These are phyloP conservation scores for Boletus bicolor DNA, from an alignment of 768 basidiomycete species.

Conservation along the genomic window DNA sequence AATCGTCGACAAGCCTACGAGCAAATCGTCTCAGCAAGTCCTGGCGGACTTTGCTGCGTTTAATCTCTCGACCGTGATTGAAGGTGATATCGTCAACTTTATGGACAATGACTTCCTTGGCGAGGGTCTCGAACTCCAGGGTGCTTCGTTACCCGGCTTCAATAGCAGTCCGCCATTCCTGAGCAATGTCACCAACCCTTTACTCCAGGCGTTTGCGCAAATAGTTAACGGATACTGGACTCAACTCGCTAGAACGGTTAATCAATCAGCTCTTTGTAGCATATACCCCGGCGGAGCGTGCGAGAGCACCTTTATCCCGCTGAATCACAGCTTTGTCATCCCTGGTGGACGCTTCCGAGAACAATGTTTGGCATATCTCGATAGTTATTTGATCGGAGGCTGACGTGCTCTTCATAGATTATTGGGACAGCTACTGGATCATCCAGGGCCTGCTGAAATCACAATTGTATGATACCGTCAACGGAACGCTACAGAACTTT, in stretches of 20 bases:
- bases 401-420: constrained; percentile 35
- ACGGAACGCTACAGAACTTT: constrained; percentile 84
- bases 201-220: constrained; percentile 68
- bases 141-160: constrained; percentile 59
- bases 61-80: constrained; percentile 45
- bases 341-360: constrained; percentile 86
- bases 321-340: constrained; percentile 89
- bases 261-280: constrained; percentile 62
- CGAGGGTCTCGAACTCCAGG: constrained; percentile 81
- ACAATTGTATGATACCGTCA: constrained; percentile 67
- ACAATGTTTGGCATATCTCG: constrained; percentile 56
- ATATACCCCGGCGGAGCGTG: constrained; percentile 49
- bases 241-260: constrained; percentile 72
- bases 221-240: constrained; percentile 88
- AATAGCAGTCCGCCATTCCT: constrained; percentile 63
- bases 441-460: constrained; percentile 82
- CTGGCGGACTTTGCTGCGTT: constrained; percentile 59
- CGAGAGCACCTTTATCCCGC: constrained; percentile 81
- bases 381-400: not conserved
- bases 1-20: constrained; percentile 86
- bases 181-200: constrained; percentile 61
- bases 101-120: constrained; percentile 74
- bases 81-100: constrained; percentile 64
- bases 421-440: constrained; percentile 82
- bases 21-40: constrained; percentile 59